Percentiles rank a stretch among this genome's conserved stretches.
Evolutionary conservation across 306 rosid genomes (phyloP).

Genomic region (Alnus rubra): DNA sequence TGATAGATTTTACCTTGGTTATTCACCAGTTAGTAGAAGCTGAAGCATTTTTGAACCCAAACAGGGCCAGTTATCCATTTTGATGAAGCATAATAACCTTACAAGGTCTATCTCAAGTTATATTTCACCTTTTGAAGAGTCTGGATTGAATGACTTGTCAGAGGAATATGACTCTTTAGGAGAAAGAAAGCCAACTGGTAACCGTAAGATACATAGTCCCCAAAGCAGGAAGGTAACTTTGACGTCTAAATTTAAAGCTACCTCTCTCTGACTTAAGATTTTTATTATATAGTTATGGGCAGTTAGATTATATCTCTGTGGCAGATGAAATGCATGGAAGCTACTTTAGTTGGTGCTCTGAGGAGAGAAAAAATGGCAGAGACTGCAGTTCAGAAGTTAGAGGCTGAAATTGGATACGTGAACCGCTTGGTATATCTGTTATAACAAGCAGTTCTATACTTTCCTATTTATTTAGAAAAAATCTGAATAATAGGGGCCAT

Average conservation of each 20-base stretch:
- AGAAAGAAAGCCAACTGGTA: slow-evolving; percentile 30
- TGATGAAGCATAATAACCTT: slow-evolving; percentile 50
- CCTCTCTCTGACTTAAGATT: slow-evolving; percentile 16
- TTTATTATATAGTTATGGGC: slow-evolving; percentile 21
- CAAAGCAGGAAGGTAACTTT: slow-evolving; percentile 53
- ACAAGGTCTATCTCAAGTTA: slow-evolving; percentile 43
- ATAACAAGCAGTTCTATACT: slow-evolving; percentile 1
- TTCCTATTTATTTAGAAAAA: neutral
- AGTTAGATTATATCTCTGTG: slow-evolving; percentile 31
- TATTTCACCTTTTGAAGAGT: slow-evolving; percentile 50
- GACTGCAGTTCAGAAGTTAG: slow-evolving; percentile 53
- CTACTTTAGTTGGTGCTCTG: slow-evolving; percentile 63
- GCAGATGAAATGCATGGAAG: slow-evolving; percentile 67
- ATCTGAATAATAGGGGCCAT: neutral
- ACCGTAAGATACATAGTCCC: slow-evolving; percentile 32
- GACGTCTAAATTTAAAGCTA: slow-evolving; percentile 2
- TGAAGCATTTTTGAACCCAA: slow-evolving; percentile 40
- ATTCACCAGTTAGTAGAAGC: slow-evolving; percentile 21
- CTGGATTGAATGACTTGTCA: slow-evolving; percentile 44
- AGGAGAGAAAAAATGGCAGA: slow-evolving; percentile 82
- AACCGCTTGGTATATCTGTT: slow-evolving; percentile 59
- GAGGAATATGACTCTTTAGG: slow-evolving; percentile 39
- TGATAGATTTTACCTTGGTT: slow-evolving; percentile 23
- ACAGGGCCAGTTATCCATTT: slow-evolving; percentile 77
- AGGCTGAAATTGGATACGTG: slow-evolving; percentile 55